A percentile compares a stretch with the other conserved stretches of the same genome.
Conservation (phyloP, 1,284 basidiomycete genomes). For the Cryptococcus sp. region DNA sequence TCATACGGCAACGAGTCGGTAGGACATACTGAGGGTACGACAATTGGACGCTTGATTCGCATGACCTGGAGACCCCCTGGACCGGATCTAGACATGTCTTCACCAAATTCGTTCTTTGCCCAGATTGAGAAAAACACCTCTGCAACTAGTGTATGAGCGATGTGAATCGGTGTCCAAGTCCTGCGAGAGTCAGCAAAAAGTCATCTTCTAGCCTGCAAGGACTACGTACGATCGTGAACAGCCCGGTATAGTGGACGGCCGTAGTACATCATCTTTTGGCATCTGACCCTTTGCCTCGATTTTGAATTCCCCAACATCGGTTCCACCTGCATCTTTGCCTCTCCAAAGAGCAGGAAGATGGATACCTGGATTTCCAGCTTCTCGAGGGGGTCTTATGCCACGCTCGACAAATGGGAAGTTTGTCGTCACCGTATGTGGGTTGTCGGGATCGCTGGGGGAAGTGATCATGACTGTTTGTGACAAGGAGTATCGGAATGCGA, state of each 20-base stretch:
- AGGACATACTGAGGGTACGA: conserved; percentile 24
- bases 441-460: conserved; percentile 13
- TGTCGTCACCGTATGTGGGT: not conserved
- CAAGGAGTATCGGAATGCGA: conserved; percentile 21
- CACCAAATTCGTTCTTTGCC: conserved; percentile 24
- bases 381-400: not conserved
- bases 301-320: conserved; percentile 9
- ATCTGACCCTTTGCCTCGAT: conserved; percentile 11
- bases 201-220: not conserved
- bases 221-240: conserved; percentile 5
- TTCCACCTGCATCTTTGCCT: conserved; percentile 13
- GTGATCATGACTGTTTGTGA: conserved; percentile 21
- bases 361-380: not conserved
- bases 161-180: conserved; percentile 31
- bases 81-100: conserved; percentile 11
- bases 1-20: too few species aligned
- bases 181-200: conserved; percentile 8
- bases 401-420: not conserved
- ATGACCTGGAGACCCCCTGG: conserved; percentile 28
- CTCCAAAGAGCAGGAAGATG: conserved; percentile 9
- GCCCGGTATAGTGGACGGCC: conserved; percentile 15
- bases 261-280: conserved; percentile 13
- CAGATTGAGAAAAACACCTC: conserved; percentile 38
- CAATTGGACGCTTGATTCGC: conserved; percentile 21
- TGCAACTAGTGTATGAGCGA: conserved; percentile 28